Evolutionary conservation across 257 asterid species (phyloP).

Genomic region (Echites panduratus): DNA sequence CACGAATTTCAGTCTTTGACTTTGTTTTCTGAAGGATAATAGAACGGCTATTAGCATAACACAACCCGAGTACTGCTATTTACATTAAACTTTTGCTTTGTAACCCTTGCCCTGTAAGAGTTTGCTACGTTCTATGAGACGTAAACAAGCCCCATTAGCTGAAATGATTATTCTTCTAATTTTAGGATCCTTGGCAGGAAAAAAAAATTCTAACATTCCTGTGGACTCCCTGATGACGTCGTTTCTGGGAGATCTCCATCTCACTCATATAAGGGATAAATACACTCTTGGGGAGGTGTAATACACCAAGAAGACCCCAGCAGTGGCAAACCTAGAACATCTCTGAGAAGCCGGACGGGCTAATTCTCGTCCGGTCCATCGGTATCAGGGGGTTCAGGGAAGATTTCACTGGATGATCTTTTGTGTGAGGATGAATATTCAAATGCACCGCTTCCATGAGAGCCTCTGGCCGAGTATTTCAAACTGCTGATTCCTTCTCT

Average conservation of each 20-base stretch:
- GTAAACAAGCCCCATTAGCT: not conserved
- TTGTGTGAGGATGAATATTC: constrained; percentile 50
- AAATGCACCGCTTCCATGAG: constrained; percentile 50
- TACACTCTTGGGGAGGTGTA: too few species aligned
- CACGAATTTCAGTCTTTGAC: not conserved
- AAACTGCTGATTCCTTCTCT: constrained; percentile 38
- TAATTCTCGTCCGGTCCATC: constrained; percentile 33
- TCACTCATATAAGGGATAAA: too few species aligned
- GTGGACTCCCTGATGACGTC: not conserved
- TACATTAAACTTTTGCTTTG: not conserved
- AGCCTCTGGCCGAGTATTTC: constrained; percentile 45
- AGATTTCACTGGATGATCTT: constrained; percentile 53
- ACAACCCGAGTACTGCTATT: not conserved
- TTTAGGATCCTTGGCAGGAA: not conserved
- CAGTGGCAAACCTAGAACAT: too few species aligned
- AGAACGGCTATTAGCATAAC: not conserved
- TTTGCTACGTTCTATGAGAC: too few species aligned
- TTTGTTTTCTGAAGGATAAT: not conserved
- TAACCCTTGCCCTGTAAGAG: not conserved
- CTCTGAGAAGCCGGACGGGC: not conserved
- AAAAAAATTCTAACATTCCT: not conserved
- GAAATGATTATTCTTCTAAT: not conserved
- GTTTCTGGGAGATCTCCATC: too few species aligned
- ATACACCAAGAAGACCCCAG: too few species aligned
- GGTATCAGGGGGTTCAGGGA: constrained; percentile 48